Evolutionary conservation across 495 filamentous ascomycete genomes (phyloP).

Genomic region (Annulohypoxylon stygium): DNA sequence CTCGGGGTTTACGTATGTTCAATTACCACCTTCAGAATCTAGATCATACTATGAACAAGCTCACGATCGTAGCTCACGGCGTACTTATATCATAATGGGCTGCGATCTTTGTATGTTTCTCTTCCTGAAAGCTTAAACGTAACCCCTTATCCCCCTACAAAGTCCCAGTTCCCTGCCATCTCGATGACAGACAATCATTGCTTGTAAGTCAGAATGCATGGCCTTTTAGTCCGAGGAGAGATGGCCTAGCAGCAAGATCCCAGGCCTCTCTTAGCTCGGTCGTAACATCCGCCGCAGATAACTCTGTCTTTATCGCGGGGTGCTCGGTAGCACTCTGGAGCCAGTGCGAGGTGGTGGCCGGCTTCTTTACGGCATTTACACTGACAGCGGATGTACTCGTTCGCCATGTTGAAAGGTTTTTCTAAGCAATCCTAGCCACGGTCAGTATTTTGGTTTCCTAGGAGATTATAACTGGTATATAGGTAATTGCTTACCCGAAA

Average conservation of each 20-base stretch:
- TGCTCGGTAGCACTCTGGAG: background rate
- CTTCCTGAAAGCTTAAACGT: background rate
- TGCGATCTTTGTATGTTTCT: background rate
- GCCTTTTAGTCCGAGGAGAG: background rate
- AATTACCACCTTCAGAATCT: too few relatives aligned
- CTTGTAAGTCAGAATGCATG: background rate
- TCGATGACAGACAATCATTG: background rate
- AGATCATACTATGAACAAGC: too few relatives aligned
- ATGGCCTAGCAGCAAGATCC: conserved; percentile 18
- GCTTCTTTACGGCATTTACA: conserved; percentile 8
- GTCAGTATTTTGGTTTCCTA: background rate
- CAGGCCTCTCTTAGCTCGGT: background rate
- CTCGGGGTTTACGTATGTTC: too few relatives aligned
- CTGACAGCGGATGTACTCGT: background rate
- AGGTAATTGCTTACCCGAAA: background rate
- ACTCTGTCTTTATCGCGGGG: background rate
- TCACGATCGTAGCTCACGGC: background rate
- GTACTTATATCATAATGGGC: background rate
- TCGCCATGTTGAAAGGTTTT: background rate
- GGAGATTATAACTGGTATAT: background rate
- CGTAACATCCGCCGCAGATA: conserved; percentile 27
- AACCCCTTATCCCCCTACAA: background rate
- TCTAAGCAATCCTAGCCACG: background rate
- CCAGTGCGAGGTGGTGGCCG: background rate
- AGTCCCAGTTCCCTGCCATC: background rate